Evolutionary conservation across 495 filamentous ascomycete species (phyloP).

Genomic region (Cairneyella variabilis): DNA sequence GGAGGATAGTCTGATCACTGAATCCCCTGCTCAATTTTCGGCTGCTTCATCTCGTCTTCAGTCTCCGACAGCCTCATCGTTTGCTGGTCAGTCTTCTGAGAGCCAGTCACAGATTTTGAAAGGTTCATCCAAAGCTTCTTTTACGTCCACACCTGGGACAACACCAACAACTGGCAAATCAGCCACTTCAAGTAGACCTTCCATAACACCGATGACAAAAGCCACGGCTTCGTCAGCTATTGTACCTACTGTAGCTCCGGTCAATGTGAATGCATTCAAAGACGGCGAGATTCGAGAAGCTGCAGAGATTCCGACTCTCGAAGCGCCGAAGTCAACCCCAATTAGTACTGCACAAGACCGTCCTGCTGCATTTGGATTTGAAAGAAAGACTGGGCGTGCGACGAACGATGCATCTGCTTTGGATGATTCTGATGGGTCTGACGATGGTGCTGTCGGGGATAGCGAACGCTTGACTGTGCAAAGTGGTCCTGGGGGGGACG

Average conservation of each 20-base stretch:
- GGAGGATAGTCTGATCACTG: conserved; percentile 22
- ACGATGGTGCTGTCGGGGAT: neutral
- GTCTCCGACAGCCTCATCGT: conserved; percentile 27
- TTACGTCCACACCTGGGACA: conserved; percentile 22
- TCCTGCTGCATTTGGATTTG: conserved; percentile 35
- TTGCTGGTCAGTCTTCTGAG: conserved; percentile 22
- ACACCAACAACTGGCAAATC: conserved; percentile 27
- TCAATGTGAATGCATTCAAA: conserved; percentile 54
- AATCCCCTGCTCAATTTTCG: conserved; percentile 27
- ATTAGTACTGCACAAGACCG: conserved; percentile 31
- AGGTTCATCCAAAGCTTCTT: conserved; percentile 25
- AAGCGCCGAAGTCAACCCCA: conserved; percentile 28
- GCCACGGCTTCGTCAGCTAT: conserved; percentile 33
- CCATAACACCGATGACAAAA: conserved; percentile 31
- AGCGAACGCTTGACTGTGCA: conserved; percentile 1
- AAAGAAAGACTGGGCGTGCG: conserved; percentile 28
- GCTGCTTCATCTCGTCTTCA: conserved; percentile 25
- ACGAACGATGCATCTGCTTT: conserved; percentile 25
- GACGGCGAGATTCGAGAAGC: conserved; percentile 30
- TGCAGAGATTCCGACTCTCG: conserved; percentile 20
- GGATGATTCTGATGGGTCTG: conserved; percentile 30
- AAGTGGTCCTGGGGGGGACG: conserved; percentile 11
- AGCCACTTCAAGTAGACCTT: conserved; percentile 27
- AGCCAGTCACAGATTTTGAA: conserved; percentile 21
- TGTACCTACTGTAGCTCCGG: conserved; percentile 43